phyloP scores from a whole-genome alignment of 2,329 filamentous ascomycete species.

The Blastomyces emzantsi region DNA sequence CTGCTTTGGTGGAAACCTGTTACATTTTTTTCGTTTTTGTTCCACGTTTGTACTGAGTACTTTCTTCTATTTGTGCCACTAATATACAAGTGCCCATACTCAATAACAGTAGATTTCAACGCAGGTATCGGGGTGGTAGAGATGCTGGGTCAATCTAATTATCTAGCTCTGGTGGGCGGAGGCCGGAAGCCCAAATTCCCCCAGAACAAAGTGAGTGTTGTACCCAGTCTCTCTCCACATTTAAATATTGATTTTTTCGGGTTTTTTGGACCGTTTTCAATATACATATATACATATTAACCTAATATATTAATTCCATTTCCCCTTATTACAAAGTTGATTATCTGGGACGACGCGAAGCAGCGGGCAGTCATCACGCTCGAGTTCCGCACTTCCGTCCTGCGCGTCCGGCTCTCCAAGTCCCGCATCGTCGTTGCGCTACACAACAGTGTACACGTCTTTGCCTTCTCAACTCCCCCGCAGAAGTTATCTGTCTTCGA shows the following conservation, averaged over 20 bases:
- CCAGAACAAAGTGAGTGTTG: slow-evolving; percentile 61
- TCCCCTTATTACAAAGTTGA: slow-evolving; percentile 39
- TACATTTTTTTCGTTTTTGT: neutral
- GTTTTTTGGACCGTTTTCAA: neutral
- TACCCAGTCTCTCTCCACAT: neutral
- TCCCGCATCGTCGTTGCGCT: slow-evolving; percentile 72
- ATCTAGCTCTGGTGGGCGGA: slow-evolving; percentile 80
- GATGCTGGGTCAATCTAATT: slow-evolving; percentile 82
- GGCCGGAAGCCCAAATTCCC: slow-evolving; percentile 77
- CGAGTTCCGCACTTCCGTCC: slow-evolving; percentile 69
- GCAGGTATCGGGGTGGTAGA: slow-evolving; percentile 73
- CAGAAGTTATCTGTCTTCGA: slow-evolving; percentile 66
- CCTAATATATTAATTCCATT: slow-evolving; percentile 1
- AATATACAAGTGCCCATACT: neutral
- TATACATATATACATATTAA: too few relatives aligned
- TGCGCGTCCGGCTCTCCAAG: slow-evolving; percentile 67
- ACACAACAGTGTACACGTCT: slow-evolving; percentile 71
- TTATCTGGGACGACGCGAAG: slow-evolving; percentile 86
- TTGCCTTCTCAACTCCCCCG: slow-evolving; percentile 65
- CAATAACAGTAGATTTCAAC: slow-evolving; percentile 55
- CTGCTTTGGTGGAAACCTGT: neutral
- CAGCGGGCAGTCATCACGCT: slow-evolving; percentile 66
- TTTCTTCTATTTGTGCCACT: neutral
- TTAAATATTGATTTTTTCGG: neutral
- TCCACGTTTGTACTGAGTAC: neutral